Conservation (phyloP, 306 rosid species). For the Styphnolobium japonicum region DNA sequence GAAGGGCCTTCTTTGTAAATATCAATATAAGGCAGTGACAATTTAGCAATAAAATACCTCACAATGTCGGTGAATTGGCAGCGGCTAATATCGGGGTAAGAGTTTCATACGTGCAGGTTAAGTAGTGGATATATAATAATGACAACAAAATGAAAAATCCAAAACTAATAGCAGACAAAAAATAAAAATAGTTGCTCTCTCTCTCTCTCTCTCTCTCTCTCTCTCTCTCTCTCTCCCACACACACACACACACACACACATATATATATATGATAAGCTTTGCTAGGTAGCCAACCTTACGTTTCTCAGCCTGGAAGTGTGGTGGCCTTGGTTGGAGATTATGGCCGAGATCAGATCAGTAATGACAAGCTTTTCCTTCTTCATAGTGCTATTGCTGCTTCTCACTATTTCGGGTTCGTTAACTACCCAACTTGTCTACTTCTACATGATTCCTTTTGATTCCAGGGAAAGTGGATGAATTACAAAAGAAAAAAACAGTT, state of each 20-base stretch:
- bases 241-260: not conserved
- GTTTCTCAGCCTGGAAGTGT: not conserved
- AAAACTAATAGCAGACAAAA: no score
- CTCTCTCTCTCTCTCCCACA: no score
- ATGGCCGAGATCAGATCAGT: conserved; percentile 33
- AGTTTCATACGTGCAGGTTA: not conserved
- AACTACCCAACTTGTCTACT: not conserved
- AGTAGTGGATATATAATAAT: conserved; percentile 14
- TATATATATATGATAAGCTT: conserved; percentile 11
- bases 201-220: no score
- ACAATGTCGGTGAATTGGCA: conserved; percentile 7
- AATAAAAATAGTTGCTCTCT: no score
- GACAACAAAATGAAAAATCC: not conserved
- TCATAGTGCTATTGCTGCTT: conserved; percentile 41
- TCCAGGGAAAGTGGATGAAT: conserved; percentile 12
- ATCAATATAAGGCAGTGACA: not conserved
- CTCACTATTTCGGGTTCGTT: conserved; percentile 55
- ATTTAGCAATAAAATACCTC: not conserved
- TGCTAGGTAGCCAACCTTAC: conserved; percentile 17
- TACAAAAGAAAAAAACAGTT: not conserved
- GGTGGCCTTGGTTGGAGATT: not conserved
- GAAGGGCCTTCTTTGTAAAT: not conserved
- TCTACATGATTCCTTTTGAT: conserved; percentile 19
- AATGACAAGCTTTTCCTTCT: conserved; percentile 46
- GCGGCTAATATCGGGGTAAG: not conserved